Conservation (phyloP, 805 yeast species). For the Lipomyces orientalis region DNA sequence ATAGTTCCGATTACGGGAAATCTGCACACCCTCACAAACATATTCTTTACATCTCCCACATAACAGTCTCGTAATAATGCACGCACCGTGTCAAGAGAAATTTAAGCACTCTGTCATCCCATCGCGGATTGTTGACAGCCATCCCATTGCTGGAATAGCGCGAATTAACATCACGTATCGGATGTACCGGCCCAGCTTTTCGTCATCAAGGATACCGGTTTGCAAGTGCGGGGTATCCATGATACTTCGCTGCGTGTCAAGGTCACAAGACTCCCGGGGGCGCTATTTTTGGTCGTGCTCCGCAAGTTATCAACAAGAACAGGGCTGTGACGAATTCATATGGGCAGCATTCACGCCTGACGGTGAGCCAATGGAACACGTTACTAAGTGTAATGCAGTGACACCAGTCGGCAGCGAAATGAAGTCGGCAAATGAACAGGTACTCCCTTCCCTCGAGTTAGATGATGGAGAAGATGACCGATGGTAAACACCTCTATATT, state of each 20-base stretch:
- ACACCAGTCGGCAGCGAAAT: neutral
- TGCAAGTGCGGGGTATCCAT: constrained; percentile 52
- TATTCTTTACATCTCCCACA: constrained; percentile 69
- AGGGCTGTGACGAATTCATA: constrained; percentile 29
- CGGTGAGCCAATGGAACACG: constrained; percentile 23
- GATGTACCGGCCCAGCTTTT: constrained; percentile 53
- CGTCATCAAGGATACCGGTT: constrained; percentile 46
- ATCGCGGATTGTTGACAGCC: constrained; percentile 49
- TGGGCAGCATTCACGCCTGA: constrained; percentile 31
- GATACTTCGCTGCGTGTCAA: constrained; percentile 35
- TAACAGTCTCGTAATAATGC: constrained; percentile 73
- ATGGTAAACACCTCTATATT: neutral
- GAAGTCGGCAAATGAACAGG: neutral
- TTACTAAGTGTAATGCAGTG: neutral
- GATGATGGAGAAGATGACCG: neutral
- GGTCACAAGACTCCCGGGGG: constrained; percentile 21
- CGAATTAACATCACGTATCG: constrained; percentile 73
- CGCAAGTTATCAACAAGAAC: constrained; percentile 33
- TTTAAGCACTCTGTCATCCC: constrained; percentile 70
- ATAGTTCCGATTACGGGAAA: constrained; percentile 47
- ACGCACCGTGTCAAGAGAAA: constrained; percentile 79
- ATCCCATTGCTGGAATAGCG: constrained; percentile 55
- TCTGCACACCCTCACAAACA: constrained; percentile 40
- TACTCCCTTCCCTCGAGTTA: neutral
- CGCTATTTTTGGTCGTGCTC: constrained; percentile 40